Percentiles rank a stretch among this genome's conserved stretches.
Evolutionary conservation across 1,284 basidiomycete species (phyloP).

Genomic region (Tilletia caries): DNA sequence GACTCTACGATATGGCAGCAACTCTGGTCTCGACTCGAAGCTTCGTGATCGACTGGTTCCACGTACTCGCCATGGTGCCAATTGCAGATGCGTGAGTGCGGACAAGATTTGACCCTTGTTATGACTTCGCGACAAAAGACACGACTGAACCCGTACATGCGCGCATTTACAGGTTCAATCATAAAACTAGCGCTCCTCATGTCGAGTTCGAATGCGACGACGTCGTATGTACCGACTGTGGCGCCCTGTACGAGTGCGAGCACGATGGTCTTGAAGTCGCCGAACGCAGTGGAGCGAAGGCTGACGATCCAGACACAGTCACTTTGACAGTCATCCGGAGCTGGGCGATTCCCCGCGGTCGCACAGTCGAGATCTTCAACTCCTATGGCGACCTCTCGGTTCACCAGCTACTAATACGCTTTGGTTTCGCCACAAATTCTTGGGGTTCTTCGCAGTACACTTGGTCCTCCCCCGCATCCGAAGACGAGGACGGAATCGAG

Average conservation of each 20-base stretch:
- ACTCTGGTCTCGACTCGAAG: constrained; percentile 41
- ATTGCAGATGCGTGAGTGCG: constrained; percentile 18
- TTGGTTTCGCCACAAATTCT: not conserved
- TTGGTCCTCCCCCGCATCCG: not conserved
- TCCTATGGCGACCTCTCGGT: not conserved
- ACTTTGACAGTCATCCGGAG: not conserved
- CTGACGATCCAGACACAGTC: not conserved
- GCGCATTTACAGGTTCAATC: constrained; percentile 31
- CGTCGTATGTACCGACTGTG: constrained; percentile 43
- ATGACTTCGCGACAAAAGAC: not conserved
- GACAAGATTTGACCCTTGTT: not conserved
- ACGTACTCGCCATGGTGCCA: constrained; percentile 20
- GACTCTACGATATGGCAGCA: constrained; percentile 28
- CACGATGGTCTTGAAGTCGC: constrained; percentile 2
- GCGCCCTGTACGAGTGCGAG: constrained; percentile 15
- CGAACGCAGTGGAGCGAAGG: not conserved
- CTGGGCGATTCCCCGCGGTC: not conserved
- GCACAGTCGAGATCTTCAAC: not conserved
- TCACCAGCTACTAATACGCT: not conserved
- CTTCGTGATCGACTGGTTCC: constrained; percentile 43
- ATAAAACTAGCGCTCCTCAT: constrained; percentile 33
- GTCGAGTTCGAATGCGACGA: constrained; percentile 47
- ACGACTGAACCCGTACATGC: too few relatives aligned
- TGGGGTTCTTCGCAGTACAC: not conserved
- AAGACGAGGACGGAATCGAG: not conserved